These are phyloP conservation scores for Boletellus ananiceps DNA, from an alignment of 768 basidiomycete genomes.

Conservation along the genomic window DNA sequence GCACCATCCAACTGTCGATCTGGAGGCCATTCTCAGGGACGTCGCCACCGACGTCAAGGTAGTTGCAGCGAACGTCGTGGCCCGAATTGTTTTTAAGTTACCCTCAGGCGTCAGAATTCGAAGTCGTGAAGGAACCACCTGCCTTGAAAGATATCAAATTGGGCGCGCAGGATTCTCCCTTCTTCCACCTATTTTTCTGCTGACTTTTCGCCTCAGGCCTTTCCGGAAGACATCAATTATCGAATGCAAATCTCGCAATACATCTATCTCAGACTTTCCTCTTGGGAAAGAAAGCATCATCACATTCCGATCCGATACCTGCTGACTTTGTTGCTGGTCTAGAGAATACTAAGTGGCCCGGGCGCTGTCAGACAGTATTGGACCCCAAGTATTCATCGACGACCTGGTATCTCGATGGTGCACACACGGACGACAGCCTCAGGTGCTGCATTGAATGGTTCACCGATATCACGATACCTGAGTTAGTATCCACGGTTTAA, in stretches of 20 bases:
- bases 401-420: conserved; percentile 93
- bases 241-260: conserved; percentile 86
- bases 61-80: conserved; percentile 4
- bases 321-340: conserved; percentile 57
- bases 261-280: conserved; percentile 68
- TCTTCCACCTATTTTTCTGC: neutral
- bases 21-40: conserved; percentile 59
- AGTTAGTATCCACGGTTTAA: conserved; percentile 15
- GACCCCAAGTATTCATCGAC: conserved; percentile 51
- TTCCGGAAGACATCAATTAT: conserved; percentile 77
- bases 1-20: conserved; percentile 65
- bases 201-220: conserved; percentile 51
- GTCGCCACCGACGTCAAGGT: conserved; percentile 68
- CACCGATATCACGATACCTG: conserved; percentile 48
- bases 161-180: conserved; percentile 38
- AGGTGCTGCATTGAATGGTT: conserved; percentile 89
- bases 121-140: conserved; percentile 50
- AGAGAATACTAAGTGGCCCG: conserved; percentile 79
- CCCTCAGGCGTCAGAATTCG: conserved; percentile 62
- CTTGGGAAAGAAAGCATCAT: conserved; percentile 21
- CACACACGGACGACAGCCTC: conserved; percentile 91
- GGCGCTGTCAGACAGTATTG: conserved; percentile 80
- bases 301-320: conserved; percentile 37
- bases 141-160: conserved; percentile 53
- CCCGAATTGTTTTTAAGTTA: neutral